Base-by-base conservation (phyloP, 768 basidiomycete genomes). In the Trametes elegans region DNA sequence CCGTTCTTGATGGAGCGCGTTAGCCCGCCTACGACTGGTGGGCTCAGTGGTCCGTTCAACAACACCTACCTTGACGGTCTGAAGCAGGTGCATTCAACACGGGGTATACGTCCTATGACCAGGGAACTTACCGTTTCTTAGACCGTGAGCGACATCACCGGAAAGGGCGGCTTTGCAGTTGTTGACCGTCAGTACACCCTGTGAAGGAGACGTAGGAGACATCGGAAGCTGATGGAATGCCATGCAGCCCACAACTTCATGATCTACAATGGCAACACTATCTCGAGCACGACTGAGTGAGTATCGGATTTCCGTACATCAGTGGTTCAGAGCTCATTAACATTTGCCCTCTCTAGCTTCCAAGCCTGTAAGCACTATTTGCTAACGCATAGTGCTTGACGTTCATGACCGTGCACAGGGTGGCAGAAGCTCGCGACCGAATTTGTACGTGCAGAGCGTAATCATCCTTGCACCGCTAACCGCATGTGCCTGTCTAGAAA, bases 1-100 rank as follows among this genome's bases (percentile, higher is more conserved):
- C 77, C 82, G 7, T 85, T 85, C 79, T 62, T 73, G 56, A 71
- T 79, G 69, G 84, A 85, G 64, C 79, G 83, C 48, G 57, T 85
- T 41, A 75, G 68, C 57, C 79, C 83, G 34, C 80, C 79, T 34
- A 61, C 80, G 1, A 74, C 64, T 26, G 57, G 57, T 24, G 83
- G 84, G 11, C 70, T 85, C 27, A 76, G 78, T 36, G 83, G 83
- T 10, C 55, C 79, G 10, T 81, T 83, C 66, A 68, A 81, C 61
- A 57, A 72, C 29, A 74, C 78, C 7, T 85, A 85, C 67, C 75
- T 84, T 39, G 69, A 64, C 53, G 77, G 75, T 23, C 64, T 83
- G 48, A 77, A 77, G 62, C 72, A 73, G 16, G 79, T 78, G 50
- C 58, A 74, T 23, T 5, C 24, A 24, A 36, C 41, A 27, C 28